Base-by-base conservation (phyloP, 1,139 yeast species). In the Suhomyces maxii region DNA sequence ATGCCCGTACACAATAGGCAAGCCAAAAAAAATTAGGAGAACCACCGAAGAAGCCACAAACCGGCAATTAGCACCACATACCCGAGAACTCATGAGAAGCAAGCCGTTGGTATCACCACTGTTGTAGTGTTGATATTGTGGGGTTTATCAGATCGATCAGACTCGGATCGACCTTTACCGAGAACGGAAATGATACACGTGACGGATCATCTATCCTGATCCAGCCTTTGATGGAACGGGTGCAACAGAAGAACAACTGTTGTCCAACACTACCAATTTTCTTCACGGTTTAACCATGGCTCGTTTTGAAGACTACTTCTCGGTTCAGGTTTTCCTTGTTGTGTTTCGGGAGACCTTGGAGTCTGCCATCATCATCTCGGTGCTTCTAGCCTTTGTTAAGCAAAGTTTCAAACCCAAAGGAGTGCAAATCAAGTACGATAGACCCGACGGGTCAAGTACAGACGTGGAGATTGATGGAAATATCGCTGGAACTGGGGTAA, bases 321-420 rank as follows among this genome's bases (percentile, higher is more conserved):
- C 79, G n/a, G 63, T 71, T 39, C 79, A 74, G 55, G 73, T 71
- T 35, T 74, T 74, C 45, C 65, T 74, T 39, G 73, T 74, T 25
- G 74, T 74, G n/a, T 60, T 74, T 25, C 59, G 79, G 45, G 79
- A 74, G 48, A 72, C 78, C 1, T 55, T 74, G 38, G 79, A 74
- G 52, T 72, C 70, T 63, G 79, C 78, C 6, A 73, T 74, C 50
- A 73, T 74, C 47, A 65, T 74, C 12, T 73, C 79, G 8, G 79
- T 74, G 12, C 61, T 74, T 31, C 63, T 73, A 26, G 71, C 78
- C 7, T 73, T 74, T 54, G 63, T 73, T 32, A 71, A 69, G 45
- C 74, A 69, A 46, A 68, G 67, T 39, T 68, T 71, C 46, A 41
- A 36, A 39, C 25, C 41, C 26, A n/a, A 40, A 42, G 30, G 28